Evolutionary conservation across 2,329 filamentous ascomycete genomes (phyloP).

Genomic region (Exserohilum rostratum): DNA sequence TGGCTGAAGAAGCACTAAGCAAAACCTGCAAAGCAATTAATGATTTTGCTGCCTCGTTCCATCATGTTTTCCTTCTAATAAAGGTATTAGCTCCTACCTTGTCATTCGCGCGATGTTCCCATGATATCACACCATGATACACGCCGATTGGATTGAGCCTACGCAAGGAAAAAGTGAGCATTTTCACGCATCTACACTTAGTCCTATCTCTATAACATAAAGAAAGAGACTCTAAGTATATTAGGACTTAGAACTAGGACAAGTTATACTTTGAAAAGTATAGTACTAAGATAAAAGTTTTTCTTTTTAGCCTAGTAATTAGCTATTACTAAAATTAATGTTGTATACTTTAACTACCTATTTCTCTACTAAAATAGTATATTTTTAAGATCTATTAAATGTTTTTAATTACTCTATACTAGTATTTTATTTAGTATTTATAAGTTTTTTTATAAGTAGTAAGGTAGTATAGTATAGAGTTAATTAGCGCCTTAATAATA

Average conservation of each 20-base stretch:
- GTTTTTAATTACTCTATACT: neutral
- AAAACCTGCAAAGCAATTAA: neutral
- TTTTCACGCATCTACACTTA: neutral
- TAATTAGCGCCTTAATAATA: neutral
- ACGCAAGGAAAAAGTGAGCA: neutral
- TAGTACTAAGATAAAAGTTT: neutral
- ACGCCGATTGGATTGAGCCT: neutral
- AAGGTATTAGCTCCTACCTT: neutral
- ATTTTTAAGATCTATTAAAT: neutral
- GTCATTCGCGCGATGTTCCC: neutral
- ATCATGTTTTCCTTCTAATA: neutral
- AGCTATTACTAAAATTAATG: neutral
- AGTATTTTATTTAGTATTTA: neutral
- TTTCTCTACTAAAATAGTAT: neutral
- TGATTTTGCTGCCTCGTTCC: neutral
- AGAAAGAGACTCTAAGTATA: too few relatives aligned
- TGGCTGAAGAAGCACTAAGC: conserved; percentile 1
- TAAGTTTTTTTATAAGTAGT: neutral
- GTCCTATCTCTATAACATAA: too few relatives aligned
- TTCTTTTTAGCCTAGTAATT: neutral
- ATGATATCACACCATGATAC: neutral
- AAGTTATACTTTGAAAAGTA: too few relatives aligned
- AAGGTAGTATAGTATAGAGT: neutral
- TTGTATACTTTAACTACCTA: neutral
- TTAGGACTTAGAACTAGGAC: too few relatives aligned